Base-by-base conservation (phyloP, 2,329 filamentous ascomycete genomes). In the Tolypocladium guangdongense region DNA sequence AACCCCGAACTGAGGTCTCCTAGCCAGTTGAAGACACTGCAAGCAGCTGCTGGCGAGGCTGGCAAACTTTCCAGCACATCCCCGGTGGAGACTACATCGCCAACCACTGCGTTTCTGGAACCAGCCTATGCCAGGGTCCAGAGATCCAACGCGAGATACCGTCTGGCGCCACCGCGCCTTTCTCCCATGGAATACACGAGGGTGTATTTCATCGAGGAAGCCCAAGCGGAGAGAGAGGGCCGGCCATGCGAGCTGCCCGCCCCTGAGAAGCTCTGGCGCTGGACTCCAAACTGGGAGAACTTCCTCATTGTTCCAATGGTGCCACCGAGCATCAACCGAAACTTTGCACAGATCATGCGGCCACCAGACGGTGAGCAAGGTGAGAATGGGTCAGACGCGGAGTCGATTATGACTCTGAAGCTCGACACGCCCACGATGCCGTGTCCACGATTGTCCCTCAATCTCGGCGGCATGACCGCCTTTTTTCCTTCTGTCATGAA, bases 181-280 rank as follows among this genome's bases (percentile, higher is more conserved):
- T 71, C 70, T 1, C 68, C 69, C 1, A 71, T 73, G 68, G 71
- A 74, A 45, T 73, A 73, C 49, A 54, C 62, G 10, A 64, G 71
- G 8, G 57, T 64, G 7, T 70, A 67, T 48, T 60, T 70, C 36
- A 54, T 73, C 2, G 65, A 70, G 47, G 64, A 68, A 45, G 61
- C 65, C 6, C 53, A 56, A 16, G 60, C 65, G 14, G 59, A 63
- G 18, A 61, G 55, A 22, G 60, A 68, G 12, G 52, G 56, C 10
- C 55, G 60, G 6, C 41, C 56, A 2, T 68, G 66, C 47, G 59
- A 63, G 22, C 58, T 73, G 6, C 64, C 62, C 14, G 55, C 56
- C 18, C 67, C 68, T 2, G 55, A 57, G 16, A 63, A 65, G 47
- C 52, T 52, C 7, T 68, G 66, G 64, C 62, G 59, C 32, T 74